Conservation (phyloP, 352 stramenopile species). For the Blastocystis hominis region DNA sequence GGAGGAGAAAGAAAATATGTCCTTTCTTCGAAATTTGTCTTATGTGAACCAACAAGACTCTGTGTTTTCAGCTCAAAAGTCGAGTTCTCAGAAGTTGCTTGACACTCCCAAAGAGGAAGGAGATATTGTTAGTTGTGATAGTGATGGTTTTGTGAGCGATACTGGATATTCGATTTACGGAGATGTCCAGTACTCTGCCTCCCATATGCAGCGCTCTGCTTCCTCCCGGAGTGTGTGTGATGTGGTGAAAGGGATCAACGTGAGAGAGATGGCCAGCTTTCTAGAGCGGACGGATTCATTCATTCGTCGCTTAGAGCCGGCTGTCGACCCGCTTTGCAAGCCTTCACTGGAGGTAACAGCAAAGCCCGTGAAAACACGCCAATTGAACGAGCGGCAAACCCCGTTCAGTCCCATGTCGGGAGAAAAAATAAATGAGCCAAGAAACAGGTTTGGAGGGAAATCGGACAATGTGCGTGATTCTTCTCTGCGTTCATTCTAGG, state of each 20-base stretch:
- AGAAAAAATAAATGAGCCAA: too few relatives aligned
- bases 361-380: conserved; percentile 13
- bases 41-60: not conserved
- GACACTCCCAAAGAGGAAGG: not conserved
- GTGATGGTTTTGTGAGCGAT: conserved; percentile 11
- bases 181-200: not conserved
- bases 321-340: not conserved
- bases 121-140: not conserved
- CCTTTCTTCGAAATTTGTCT: not conserved
- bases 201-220: not conserved
- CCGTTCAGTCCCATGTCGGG: too few relatives aligned
- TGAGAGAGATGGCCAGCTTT: conserved; percentile 43
- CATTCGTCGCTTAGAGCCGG: conserved; percentile 21
- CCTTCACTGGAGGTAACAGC: not conserved
- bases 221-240: not conserved
- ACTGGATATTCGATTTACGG: not conserved
- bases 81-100: not conserved
- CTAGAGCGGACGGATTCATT: conserved; percentile 46
- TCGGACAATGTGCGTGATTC: too few relatives aligned
- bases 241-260: not conserved
- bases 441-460: too few relatives aligned
- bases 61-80: not conserved
- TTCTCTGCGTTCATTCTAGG: not conserved
- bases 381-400: not conserved
- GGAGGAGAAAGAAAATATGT: not conserved